Conservation (phyloP, 176 grass and related monocot genomes). For the Ensete glaucum region DNA sequence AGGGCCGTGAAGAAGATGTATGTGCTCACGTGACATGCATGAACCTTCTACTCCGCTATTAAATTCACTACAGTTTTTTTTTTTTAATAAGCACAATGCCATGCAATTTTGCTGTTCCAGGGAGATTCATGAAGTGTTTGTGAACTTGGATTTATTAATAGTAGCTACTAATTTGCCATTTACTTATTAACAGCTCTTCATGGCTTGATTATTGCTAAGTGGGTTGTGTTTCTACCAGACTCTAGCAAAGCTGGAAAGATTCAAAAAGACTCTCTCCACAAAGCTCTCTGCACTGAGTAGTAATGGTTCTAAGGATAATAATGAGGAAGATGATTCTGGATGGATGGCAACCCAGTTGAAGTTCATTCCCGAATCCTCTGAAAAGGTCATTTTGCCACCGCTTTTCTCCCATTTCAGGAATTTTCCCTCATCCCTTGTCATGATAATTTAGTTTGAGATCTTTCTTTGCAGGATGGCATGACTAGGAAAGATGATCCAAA, state of each 20-base stretch:
- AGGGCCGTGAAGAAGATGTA: slow-evolving; percentile 86
- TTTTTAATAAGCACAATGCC: not conserved
- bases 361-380: slow-evolving; percentile 56
- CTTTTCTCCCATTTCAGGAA: not conserved
- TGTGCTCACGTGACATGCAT: not conserved
- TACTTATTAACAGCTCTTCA: not conserved
- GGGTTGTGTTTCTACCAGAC: slow-evolving; percentile 38
- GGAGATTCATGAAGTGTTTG: not conserved
- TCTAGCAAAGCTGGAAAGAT: slow-evolving; percentile 62
- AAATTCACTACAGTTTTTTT: not conserved
- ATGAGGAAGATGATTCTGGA: slow-evolving; percentile 42
- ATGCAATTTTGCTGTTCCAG: not conserved
- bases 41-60: not conserved
- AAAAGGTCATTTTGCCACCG: slow-evolving; percentile 22
- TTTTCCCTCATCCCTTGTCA: not conserved
- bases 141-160: not conserved
- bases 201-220: not conserved
- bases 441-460: not conserved
- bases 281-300: slow-evolving; percentile 31
- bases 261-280: slow-evolving; percentile 51
- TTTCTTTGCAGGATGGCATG: slow-evolving; percentile 59
- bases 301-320: slow-evolving; percentile 27
- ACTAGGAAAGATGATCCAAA: slow-evolving; percentile 74
- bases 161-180: not conserved
- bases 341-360: slow-evolving; percentile 52